phyloP scores from a whole-genome alignment of 2,329 filamentous ascomycete species.

The Hypoxylon sp. region DNA sequence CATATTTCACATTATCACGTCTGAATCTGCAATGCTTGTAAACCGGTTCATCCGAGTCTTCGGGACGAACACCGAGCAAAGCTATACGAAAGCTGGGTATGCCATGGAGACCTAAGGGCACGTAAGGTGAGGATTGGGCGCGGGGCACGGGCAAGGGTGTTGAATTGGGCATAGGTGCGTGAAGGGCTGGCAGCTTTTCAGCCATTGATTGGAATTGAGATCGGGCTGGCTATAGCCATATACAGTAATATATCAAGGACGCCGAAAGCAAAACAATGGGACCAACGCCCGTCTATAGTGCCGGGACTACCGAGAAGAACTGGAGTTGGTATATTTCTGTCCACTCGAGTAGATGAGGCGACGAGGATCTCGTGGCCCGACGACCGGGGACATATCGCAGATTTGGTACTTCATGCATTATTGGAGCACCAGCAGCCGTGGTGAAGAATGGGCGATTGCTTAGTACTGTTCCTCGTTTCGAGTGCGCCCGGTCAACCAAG shows the following conservation, averaged over 20 bases:
- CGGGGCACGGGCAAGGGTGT: conserved; percentile 8
- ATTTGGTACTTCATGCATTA: not conserved
- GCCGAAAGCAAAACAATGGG: not conserved
- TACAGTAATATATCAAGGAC: not conserved
- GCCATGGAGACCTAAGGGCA: not conserved
- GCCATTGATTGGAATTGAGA: conserved; percentile 3
- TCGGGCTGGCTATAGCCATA: conserved; percentile 1
- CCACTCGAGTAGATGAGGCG: conserved; percentile 13
- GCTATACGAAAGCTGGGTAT: conserved; percentile 1
- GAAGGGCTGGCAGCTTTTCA: not conserved
- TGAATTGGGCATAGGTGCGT: conserved; percentile 21
- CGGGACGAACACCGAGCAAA: conserved; percentile 8
- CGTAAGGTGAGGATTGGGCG: conserved; percentile 14
- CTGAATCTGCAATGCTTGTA: not conserved
- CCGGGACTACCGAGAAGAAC: conserved; percentile 1
- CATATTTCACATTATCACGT: conserved; percentile 12
- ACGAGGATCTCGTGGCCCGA: conserved; percentile 2
- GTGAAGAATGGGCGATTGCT: not conserved
- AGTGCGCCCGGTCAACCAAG: not conserved
- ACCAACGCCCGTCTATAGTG: conserved; percentile 21
- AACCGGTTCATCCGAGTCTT: conserved; percentile 18
- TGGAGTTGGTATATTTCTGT: conserved; percentile 3
- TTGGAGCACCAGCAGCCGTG: not conserved
- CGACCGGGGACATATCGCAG: not conserved
- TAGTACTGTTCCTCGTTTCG: not conserved